Base-by-base conservation (phyloP, 768 basidiomycete species). In the Russula abietina region DNA sequence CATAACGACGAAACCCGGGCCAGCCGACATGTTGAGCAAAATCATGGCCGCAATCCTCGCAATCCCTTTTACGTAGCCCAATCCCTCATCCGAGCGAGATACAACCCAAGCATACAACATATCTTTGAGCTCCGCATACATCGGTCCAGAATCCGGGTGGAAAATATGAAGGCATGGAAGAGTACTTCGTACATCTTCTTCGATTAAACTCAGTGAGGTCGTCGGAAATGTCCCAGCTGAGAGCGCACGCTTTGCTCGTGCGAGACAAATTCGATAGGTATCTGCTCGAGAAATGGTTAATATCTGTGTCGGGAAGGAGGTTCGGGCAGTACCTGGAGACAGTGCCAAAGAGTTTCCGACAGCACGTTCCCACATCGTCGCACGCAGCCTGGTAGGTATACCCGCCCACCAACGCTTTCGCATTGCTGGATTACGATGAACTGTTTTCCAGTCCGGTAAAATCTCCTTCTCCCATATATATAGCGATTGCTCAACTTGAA, bases 41-140 rank as follows among this genome's bases (percentile, higher is more conserved):
- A 94, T 77, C 90, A 95, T 93, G 1, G 87, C 93, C 9, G 89
- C 93, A 57, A 93, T 80, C 71, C 83, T 88, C 22, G 89, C 83
- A 10, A 80, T 79, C 14, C 90, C 90, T 10, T 73, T 51, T 1
- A 80, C 83, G 70, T 95, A 95, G 45, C 87, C 84, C 46, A 93
- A 77, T 10, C 88, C 89, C 73, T 90, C 88, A 61, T 93, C 91
- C 52, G 85, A 88, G 56, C 92, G 83, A 39, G 91, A 81, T 41
- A 94, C 89, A 2, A 93, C 85, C 91, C 91, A 94, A 3, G 93
- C 93, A 69, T 83, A 86, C 5, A 95, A 74, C 78, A 96, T 81
- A 60, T 94, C 89, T 69, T 87, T 87, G 56, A 95, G 75, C 64
- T 96, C 93, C 43, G 81, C 75, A 71, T 93, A 87, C 69, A 96